A percentile compares a stretch with the other conserved stretches of the same genome.
These are phyloP conservation scores for Chlorophyllum brunneum DNA, from an alignment of 768 basidiomycete genomes.

Conservation along the genomic window DNA sequence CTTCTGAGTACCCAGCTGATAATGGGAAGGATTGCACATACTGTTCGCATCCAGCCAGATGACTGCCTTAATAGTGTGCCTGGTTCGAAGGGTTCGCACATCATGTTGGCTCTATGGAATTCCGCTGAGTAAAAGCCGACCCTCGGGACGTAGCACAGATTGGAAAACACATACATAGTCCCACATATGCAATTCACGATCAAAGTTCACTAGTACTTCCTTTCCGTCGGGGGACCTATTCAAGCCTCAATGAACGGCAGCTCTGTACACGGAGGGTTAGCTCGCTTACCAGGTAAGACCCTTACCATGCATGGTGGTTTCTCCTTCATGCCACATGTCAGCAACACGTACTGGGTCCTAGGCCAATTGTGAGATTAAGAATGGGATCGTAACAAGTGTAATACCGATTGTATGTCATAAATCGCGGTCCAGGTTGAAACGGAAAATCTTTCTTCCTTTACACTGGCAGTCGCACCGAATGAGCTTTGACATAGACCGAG, in stretches of 20 bases:
- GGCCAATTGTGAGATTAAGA: neutral
- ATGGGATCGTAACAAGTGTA: too few species aligned
- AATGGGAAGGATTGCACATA: neutral
- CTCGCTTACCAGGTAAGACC: neutral
- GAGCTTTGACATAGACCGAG: neutral
- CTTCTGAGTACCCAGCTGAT: neutral
- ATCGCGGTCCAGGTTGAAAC: neutral
- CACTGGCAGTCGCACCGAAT: neutral
- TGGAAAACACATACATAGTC: neutral
- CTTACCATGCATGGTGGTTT: neutral
- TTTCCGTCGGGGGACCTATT: slow-evolving; percentile 6
- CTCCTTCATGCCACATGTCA: slow-evolving; percentile 2
- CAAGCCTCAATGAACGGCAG: neutral
- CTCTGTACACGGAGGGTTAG: neutral
- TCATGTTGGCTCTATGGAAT: neutral
- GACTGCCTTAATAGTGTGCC: neutral
- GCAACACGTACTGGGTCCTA: neutral
- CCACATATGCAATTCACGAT: slow-evolving; percentile 8
- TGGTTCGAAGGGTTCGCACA: neutral
- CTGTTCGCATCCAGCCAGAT: slow-evolving; percentile 7
- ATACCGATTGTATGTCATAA: neutral
- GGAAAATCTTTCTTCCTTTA: slow-evolving; percentile 1
- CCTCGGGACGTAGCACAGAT: neutral
- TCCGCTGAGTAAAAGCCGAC: neutral
- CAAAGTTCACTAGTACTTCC: neutral